These are phyloP conservation scores for Meripilus lineatus DNA, from an alignment of 1,284 basidiomycete genomes.

Conservation along the genomic window DNA sequence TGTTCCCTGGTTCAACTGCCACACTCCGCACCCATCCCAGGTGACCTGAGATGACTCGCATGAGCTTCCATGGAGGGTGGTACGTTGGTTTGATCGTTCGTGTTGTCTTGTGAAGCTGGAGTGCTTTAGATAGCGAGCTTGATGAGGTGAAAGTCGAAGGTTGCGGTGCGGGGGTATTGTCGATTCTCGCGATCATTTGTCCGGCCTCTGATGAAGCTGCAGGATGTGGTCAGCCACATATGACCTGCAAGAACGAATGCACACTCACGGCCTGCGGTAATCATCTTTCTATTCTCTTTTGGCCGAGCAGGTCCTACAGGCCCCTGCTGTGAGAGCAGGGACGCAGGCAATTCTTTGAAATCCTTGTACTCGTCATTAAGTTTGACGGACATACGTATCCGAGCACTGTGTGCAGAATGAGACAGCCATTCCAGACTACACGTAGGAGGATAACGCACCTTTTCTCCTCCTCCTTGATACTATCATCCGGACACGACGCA, in stretches of 20 bases:
- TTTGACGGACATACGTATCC: conserved; percentile 69
- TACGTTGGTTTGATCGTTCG: conserved; percentile 91
- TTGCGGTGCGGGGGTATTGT: conserved; percentile 57
- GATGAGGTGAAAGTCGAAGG: conserved; percentile 65
- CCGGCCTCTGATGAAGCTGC: conserved; percentile 46
- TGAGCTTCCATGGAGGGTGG: conserved; percentile 95
- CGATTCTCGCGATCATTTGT: conserved; percentile 64
- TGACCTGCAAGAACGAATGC: background rate
- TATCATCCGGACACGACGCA: conserved; percentile 55
- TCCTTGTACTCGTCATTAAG: conserved; percentile 85
- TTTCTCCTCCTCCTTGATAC: conserved; percentile 60
- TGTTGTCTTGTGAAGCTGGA: conserved; percentile 87
- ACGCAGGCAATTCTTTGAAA: conserved; percentile 80
- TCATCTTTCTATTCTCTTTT: conserved; percentile 57
- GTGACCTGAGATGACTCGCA: conserved; percentile 96
- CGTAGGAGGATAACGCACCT: conserved; percentile 49
- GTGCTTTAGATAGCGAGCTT: conserved; percentile 74
- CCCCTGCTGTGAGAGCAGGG: conserved; percentile 78
- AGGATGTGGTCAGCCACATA: background rate
- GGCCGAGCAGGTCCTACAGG: conserved; percentile 75
- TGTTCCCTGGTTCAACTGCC: conserved; percentile 95
- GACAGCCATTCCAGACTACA: too few relatives aligned
- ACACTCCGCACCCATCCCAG: conserved; percentile 97
- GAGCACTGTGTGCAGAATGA: conserved; percentile 48
- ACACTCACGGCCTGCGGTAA: conserved; percentile 65